Conservation (phyloP, 2,329 filamentous ascomycete species). For the Aspergillus luchuensis region DNA sequence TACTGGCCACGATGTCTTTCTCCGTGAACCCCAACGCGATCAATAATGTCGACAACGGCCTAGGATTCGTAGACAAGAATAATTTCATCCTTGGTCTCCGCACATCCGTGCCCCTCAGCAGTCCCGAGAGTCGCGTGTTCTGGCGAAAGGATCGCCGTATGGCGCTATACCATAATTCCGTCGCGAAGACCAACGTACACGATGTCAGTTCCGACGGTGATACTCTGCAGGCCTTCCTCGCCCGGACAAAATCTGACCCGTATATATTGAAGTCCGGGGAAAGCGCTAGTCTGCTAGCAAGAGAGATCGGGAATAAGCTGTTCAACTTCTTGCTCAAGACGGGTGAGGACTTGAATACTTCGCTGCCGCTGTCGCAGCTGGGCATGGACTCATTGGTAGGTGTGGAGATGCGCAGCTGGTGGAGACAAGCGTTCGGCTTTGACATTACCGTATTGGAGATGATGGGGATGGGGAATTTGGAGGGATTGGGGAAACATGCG, state of each 20-base stretch:
- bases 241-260: background rate
- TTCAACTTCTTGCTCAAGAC: constrained; percentile 23
- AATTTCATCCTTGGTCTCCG: background rate
- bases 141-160: constrained; percentile 12
- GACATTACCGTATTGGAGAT: constrained; percentile 32
- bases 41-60: background rate
- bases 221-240: constrained; percentile 2
- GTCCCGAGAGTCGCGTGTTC: background rate
- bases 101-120: background rate
- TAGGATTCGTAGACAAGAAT: background rate
- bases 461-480: constrained; percentile 13
- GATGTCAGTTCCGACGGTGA: background rate
- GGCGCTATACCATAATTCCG: constrained; percentile 14
- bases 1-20: background rate
- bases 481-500: constrained; percentile 1
- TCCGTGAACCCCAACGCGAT: background rate
- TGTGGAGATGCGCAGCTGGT: constrained; percentile 33
- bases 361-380: constrained; percentile 22
- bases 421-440: constrained; percentile 19
- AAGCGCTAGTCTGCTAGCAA: constrained; percentile 15
- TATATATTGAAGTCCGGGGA: background rate
- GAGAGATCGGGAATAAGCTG: constrained; percentile 25
- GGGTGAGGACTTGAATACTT: constrained; percentile 20
- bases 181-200: background rate
- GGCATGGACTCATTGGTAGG: constrained; percentile 35